These are phyloP conservation scores for Pyrenophora seminiperda DNA, from an alignment of 2,329 filamentous ascomycete genomes.

Conservation along the genomic window DNA sequence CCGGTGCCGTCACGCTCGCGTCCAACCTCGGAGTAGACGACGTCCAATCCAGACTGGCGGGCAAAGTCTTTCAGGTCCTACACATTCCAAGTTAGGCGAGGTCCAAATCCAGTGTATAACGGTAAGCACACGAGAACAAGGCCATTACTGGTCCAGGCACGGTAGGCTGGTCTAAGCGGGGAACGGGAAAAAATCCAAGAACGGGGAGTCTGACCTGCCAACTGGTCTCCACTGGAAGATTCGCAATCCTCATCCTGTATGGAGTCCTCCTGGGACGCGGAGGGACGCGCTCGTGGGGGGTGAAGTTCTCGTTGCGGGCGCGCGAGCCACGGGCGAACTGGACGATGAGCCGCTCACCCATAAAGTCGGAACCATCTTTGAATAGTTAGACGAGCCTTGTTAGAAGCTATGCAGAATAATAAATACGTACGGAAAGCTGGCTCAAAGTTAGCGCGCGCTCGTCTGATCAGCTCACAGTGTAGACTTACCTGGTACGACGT, in stretches of 20 bases:
- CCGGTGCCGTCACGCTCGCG: conserved; percentile 91
- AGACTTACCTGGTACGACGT: conserved; percentile 91
- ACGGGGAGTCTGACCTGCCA: conserved; percentile 94
- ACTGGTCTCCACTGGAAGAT: conserved; percentile 96
- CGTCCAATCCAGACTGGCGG: conserved; percentile 92
- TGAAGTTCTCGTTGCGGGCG: conserved; percentile 65
- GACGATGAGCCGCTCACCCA: conserved; percentile 95
- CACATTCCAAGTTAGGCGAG: conserved; percentile 79
- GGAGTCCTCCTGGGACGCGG: conserved; percentile 90
- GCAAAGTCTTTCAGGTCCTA: conserved; percentile 99
- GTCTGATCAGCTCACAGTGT: conserved; percentile 5
- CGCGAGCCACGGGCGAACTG: conserved; percentile 94
- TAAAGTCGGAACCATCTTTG: conserved; percentile 93
- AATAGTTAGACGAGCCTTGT: conserved; percentile 23
- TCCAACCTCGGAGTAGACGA: conserved; percentile 96
- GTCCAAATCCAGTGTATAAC: conserved; percentile 46
- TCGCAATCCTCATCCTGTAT: conserved; percentile 96
- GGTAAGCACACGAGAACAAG: conserved; percentile 43
- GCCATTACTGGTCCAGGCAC: conserved; percentile 46
- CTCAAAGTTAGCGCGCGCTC: conserved; percentile 30
- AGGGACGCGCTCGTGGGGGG: conserved; percentile 67
- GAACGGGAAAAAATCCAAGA: conserved; percentile 51
- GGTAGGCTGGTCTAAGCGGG: conserved; percentile 44
- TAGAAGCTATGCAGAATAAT: background rate
- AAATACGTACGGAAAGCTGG: conserved; percentile 62